phyloP scores from a whole-genome alignment of 2,329 filamentous ascomycete genomes.

The Alternaria sp. region DNA sequence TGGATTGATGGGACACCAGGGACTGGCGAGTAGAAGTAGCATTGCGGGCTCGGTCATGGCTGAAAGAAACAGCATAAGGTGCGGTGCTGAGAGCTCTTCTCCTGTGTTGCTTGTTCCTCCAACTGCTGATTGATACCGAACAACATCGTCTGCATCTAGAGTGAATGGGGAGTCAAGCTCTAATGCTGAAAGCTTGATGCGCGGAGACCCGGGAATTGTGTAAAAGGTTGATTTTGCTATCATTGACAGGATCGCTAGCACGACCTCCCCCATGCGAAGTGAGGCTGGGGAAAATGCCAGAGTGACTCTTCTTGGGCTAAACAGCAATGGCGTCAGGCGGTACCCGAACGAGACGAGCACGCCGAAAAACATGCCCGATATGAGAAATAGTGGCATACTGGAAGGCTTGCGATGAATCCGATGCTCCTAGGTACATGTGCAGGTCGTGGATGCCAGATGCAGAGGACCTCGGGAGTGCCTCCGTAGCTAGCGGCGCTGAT shows the following conservation, averaged over 20 bases:
- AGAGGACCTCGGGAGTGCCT: not conserved
- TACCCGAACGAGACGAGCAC: slow-evolving; percentile 6
- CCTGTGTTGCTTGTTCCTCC: not conserved
- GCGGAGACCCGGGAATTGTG: not conserved
- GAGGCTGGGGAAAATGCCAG: slow-evolving; percentile 11
- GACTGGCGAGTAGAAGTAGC: slow-evolving; percentile 12
- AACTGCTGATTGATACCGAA: slow-evolving; percentile 1
- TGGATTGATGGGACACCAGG: slow-evolving; percentile 8
- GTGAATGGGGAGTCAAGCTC: slow-evolving; percentile 4
- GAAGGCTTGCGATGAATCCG: not conserved
- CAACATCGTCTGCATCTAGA: slow-evolving; percentile 1
- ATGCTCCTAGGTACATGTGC: not conserved
- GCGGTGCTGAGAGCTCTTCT: not conserved
- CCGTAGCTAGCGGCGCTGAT: not conserved
- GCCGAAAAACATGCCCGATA: not conserved
- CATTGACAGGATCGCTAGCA: slow-evolving; percentile 7
- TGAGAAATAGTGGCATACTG: not conserved
- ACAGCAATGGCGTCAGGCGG: slow-evolving; percentile 8
- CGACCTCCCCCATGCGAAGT: slow-evolving; percentile 5
- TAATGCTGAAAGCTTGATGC: not conserved
- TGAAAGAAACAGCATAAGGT: slow-evolving; percentile 6
- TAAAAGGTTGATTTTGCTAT: not conserved
- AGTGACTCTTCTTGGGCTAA: not conserved
- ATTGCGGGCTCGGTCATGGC: slow-evolving; percentile 12
- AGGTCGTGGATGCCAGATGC: not conserved